These are phyloP conservation scores for Phytopythium kandeliae DNA, from an alignment of 352 stramenopile species.

Conservation along the genomic window DNA sequence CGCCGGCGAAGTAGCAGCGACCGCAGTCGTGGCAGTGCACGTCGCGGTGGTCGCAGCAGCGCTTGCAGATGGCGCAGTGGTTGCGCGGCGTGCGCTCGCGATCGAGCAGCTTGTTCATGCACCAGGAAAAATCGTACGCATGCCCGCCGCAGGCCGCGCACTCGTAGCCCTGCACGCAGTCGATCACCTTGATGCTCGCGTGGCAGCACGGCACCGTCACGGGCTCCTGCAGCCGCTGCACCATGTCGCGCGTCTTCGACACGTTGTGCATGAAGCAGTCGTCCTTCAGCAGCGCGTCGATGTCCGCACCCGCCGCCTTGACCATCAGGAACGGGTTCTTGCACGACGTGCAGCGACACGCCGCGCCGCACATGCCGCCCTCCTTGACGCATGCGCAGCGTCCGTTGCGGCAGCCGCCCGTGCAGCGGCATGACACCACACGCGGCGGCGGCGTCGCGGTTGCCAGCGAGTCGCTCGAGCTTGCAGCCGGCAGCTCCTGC, in stretches of 20 bases:
- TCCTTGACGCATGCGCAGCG: conserved; percentile 82
- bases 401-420: conserved; percentile 72
- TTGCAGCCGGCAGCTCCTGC: conserved; percentile 5
- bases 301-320: conserved; percentile 65
- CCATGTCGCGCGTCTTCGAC: conserved; percentile 82
- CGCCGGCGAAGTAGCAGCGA: conserved; percentile 81
- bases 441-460: conserved; percentile 20
- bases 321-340: conserved; percentile 86
- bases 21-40: conserved; percentile 79
- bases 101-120: conserved; percentile 74
- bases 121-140: conserved; percentile 78
- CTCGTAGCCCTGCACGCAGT: conserved; percentile 70
- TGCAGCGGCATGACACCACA: conserved; percentile 74
- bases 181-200: conserved; percentile 52
- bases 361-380: conserved; percentile 64
- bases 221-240: conserved; percentile 57
- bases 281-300: conserved; percentile 67
- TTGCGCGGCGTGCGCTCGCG: conserved; percentile 69
- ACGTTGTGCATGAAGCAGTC: conserved; percentile 87
- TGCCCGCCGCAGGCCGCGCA: conserved; percentile 38
- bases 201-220: conserved; percentile 63
- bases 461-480: not conserved
- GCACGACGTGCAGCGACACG: conserved; percentile 80
- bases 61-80: conserved; percentile 84
- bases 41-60: conserved; percentile 83